phyloP scores from a whole-genome alignment of 2,329 filamentous ascomycete species.

The Pezicula radicicola region DNA sequence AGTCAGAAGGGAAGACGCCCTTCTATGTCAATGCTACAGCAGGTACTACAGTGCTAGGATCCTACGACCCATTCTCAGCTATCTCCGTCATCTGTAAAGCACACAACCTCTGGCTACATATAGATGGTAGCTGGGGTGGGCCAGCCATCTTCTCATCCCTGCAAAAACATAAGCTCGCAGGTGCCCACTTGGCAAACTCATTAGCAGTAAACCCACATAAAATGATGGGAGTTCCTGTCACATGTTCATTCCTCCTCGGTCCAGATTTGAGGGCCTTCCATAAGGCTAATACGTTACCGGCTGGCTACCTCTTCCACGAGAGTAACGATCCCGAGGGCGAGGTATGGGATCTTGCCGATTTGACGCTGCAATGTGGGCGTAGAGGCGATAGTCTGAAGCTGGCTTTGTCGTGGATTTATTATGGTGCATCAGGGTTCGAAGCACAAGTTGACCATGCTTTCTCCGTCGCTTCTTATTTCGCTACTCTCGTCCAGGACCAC shows the following conservation, averaged over 20 bases:
- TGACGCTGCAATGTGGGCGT: conserved; percentile 91
- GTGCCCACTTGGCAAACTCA: conserved; percentile 72
- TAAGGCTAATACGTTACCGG: conserved; percentile 78
- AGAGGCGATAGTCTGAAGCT: conserved; percentile 84
- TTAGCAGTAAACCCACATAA: conserved; percentile 94
- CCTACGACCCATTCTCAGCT: conserved; percentile 75
- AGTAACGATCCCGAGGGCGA: conserved; percentile 47
- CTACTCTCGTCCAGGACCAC: conserved; percentile 50
- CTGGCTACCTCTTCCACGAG: conserved; percentile 76
- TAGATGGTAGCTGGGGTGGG: conserved; percentile 91
- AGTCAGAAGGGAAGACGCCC: conserved; percentile 69
- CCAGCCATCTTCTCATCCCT: conserved; percentile 72
- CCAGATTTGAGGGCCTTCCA: conserved; percentile 76
- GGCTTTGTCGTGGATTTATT: conserved; percentile 85
- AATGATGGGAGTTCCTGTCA: conserved; percentile 90
- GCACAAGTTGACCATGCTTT: conserved; percentile 71
- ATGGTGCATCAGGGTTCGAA: conserved; percentile 74
- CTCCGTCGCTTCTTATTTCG: conserved; percentile 66
- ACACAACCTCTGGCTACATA: conserved; percentile 83
- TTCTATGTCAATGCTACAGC: conserved; percentile 96
- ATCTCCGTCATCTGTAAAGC: conserved; percentile 69
- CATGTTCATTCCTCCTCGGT: conserved; percentile 84
- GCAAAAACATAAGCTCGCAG: conserved; percentile 63
- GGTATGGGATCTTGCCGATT: conserved; percentile 84
- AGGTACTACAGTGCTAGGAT: conserved; percentile 88